Percentiles rank a stretch among this genome's conserved stretches.
These are phyloP conservation scores for Hymenochaete sp. DNA, from an alignment of 1,284 basidiomycete species.

Conservation along the genomic window DNA sequence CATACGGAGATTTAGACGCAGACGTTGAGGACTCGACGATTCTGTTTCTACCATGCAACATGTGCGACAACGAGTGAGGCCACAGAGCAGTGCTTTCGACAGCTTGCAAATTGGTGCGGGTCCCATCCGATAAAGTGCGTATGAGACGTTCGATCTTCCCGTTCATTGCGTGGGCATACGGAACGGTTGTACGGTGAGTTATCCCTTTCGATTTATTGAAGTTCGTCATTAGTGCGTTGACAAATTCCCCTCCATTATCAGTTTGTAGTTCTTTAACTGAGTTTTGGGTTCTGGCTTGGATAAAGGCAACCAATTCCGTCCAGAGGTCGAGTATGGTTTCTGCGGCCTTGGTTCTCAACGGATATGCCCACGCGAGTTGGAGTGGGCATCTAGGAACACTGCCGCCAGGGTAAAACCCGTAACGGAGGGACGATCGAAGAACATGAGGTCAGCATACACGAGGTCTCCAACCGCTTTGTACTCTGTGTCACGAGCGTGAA, in stretches of 20 bases:
- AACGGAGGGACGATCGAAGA: too few species aligned
- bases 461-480: neutral
- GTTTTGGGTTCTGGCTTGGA: neutral
- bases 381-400: neutral
- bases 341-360: neutral
- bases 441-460: conserved; percentile 2
- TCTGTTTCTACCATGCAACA: too few species aligned
- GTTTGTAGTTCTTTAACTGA: neutral
- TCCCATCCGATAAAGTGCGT: conserved; percentile 15
- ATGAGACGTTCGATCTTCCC: conserved; percentile 17
- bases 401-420: neutral
- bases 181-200: conserved; percentile 2
- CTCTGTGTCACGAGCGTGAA: neutral
- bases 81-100: too few species aligned
- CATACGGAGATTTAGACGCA: too few species aligned
- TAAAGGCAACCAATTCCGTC: neutral
- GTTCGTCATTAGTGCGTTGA: conserved; percentile 1
- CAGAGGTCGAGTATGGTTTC: neutral
- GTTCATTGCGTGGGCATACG: conserved; percentile 18
- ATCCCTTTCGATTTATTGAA: conserved; percentile 8
- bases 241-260: conserved; percentile 14
- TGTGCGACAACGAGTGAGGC: too few species aligned
- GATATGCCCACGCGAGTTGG: neutral
- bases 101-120: conserved; percentile 16
- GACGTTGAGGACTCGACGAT: too few species aligned